Evolutionary conservation across 192 early-diverging fungal species (phyloP), one percentile per base, ranked within the genome.

Genomic region (Lobosporangium transversale): DNA sequence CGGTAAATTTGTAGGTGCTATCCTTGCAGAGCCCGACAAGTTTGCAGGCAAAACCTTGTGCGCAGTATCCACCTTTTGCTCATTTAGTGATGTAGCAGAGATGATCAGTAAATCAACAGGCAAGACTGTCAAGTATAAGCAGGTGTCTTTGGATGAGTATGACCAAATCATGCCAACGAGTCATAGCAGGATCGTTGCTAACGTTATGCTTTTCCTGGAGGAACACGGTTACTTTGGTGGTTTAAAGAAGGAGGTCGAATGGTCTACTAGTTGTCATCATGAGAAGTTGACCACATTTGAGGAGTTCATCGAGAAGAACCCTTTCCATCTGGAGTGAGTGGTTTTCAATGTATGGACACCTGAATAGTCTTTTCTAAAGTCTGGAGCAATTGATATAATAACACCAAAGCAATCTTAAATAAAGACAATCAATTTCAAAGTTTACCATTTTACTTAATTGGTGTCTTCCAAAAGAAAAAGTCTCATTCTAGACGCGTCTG

Each of bases 1-100:
- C 14, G 63, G 63, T 21, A 66, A 66, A 32, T 66, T 56, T 17
- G 53, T 66, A 9, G 63, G 63, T 9, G 53, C 63, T n/a, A n/a
- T n/a, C n/a, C n/a, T n/a, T n/a, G n/a, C n/a, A n/a, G n/a, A n/a
- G n/a, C n/a, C n/a, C n/a, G 61, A 63, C 32, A 63, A 63, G 45
- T 63, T 43, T 27, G 29, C 53, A 18, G 62, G 62, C 62, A 64
- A 64, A 40, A 18, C 45, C n/a, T 31, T 64, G n/a, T 53, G 26
- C 4, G 40, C 62, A 5, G 50, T 40, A 9, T 44, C 52, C 4
- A 31, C n/a, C 4, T 4, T 54, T n/a, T 31, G 27, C 11, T 21
- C 51, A 2, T 54, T 42, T 30, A 40, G 54, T 12, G 62, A 64
- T 24, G 9, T 54, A 6, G 52, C 51, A 5, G 1, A 45, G 29